Evolutionary conservation across 2,329 filamentous ascomycete species (phyloP), one percentile per base, ranked within the genome.

Genomic region (Eutypella sp.): DNA sequence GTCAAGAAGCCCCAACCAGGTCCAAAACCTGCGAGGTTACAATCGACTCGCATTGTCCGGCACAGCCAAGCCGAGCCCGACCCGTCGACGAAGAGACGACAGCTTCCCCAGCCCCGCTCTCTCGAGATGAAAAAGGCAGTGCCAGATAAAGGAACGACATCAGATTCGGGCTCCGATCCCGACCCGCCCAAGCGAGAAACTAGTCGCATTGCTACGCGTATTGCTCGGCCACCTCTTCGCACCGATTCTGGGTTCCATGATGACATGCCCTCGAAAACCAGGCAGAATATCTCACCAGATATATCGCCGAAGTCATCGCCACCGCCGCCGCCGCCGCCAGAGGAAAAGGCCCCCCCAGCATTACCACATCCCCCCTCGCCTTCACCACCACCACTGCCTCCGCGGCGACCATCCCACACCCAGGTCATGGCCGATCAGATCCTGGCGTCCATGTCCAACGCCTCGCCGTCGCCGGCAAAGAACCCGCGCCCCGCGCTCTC

Each of bases 401-500:
- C 50, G 36, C 48, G 51, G 34, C 50, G 59, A 16, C 42, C 60
- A 29, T 71, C 74, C 2, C 72, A 73, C 0, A 74, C 72, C 0
- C 73, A 79, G 45, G 66, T 68, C n/a, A 58, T 76, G 49, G 78
- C 78, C 1, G 75, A 82, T 46, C 67, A 75, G 34, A 82, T 82
- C 36, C 61, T 82, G 4, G 72, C 73, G 11, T 77, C 75, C 0
- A 75, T 82, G 60, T 67, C 73, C 20, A 71, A 71, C 39, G 69
- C 71, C 1, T 81, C 80, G 2, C 79, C 79, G 0, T 83, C 81
- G 0, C 81, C 81, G 0, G 11, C 10, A 19, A 60, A 68, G 37
- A 83, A 81, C n/a, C n/a, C n/a, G 54, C 72, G 79, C 0, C 79
- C 80, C 42, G 76, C 74, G 0, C 66, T 85, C 8, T 83, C 84